phyloP scores from a whole-genome alignment of 2,329 filamentous ascomycete species.

The Ophiostoma triangulosporum region DNA sequence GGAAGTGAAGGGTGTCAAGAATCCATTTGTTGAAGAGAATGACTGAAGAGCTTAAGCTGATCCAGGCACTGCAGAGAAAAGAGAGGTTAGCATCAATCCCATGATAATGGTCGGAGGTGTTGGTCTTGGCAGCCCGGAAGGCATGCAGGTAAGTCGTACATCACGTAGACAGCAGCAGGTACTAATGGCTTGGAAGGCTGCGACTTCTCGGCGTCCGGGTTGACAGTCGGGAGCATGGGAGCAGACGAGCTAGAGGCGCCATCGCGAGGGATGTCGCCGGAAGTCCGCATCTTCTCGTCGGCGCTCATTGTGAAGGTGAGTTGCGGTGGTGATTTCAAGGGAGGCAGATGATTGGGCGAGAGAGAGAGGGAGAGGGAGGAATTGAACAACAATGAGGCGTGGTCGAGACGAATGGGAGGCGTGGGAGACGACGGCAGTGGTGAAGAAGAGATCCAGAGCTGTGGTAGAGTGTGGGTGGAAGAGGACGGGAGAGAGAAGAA shows the following conservation, averaged over 20 bases:
- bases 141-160: conserved; percentile 28
- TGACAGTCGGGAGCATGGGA: conserved; percentile 65
- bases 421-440: not conserved
- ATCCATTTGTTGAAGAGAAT: conserved; percentile 99
- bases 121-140: not conserved
- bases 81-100: not conserved
- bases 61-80: conserved; percentile 58
- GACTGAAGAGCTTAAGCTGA: conserved; percentile 79
- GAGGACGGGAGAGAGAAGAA: not conserved
- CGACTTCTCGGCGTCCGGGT: conserved; percentile 59
- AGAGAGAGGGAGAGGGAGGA: not conserved
- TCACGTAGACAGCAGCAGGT: conserved; percentile 77
- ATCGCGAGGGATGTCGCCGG: conserved; percentile 59
- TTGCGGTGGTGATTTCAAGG: not conserved
- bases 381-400: not conserved
- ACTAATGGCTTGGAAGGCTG: conserved; percentile 50
- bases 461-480: not conserved
- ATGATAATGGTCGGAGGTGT: not conserved
- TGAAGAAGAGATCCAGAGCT: not conserved
- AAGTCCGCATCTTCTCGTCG: conserved; percentile 74
- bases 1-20: conserved; percentile 71
- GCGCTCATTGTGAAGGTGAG: conserved; percentile 36
- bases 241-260: conserved; percentile 24
- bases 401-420: not conserved
- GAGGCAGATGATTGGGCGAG: not conserved